Conservation (phyloP, 179 eudicot species). For the Carnegiea gigantea region DNA sequence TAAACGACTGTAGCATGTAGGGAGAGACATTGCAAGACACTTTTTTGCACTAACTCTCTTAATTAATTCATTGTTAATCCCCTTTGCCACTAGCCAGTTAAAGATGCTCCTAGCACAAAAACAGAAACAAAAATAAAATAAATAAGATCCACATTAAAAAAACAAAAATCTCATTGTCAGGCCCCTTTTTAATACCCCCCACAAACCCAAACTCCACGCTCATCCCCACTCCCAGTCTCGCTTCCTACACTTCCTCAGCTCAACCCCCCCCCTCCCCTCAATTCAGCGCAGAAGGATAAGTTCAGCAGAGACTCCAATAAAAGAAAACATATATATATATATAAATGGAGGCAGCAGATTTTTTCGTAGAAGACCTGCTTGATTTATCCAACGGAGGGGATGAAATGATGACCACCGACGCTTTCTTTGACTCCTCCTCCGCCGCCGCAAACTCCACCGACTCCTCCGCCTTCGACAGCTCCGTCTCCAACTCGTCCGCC, state of each 20-base stretch:
- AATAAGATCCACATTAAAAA: background rate
- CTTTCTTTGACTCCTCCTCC: constrained; percentile 46
- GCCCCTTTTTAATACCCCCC: constrained; percentile 23
- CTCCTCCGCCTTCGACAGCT: constrained; percentile 64
- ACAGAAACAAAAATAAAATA: background rate
- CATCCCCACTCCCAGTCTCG: constrained; percentile 13
- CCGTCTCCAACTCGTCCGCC: constrained; percentile 55
- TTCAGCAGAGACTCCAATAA: background rate
- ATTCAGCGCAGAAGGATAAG: background rate
- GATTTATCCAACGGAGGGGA: constrained; percentile 78
- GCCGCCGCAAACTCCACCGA: constrained; percentile 36
- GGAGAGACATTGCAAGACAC: background rate
- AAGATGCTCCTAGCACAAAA: constrained; percentile 10
- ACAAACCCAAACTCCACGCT: constrained; percentile 30
- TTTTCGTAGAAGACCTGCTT: constrained; percentile 72
- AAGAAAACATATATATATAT: background rate
- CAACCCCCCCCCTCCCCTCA: background rate
- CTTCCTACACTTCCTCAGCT: background rate
- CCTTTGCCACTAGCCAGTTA: background rate
- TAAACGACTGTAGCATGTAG: background rate
- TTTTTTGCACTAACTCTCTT: background rate
- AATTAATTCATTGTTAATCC: background rate
- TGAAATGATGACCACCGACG: constrained; percentile 63
- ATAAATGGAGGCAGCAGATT: constrained; percentile 49
- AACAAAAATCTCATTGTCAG: constrained; percentile 21